phyloP scores from a whole-genome alignment of 495 filamentous ascomycete genomes.

The Talaromyces nanjingensis region DNA sequence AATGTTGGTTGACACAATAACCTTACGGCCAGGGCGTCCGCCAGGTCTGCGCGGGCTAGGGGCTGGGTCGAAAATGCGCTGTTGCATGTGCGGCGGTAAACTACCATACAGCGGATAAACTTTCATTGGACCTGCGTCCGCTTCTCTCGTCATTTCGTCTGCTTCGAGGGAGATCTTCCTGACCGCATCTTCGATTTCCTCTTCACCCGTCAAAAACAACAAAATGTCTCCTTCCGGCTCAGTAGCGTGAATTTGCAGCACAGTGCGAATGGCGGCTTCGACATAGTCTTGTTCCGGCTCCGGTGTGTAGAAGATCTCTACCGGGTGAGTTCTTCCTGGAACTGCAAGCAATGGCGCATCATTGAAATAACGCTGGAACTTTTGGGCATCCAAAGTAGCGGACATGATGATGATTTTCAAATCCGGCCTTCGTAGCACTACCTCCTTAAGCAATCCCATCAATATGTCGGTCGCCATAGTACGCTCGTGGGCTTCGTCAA shows the following conservation, averaged over 20 bases:
- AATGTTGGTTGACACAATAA: slow-evolving; percentile 94
- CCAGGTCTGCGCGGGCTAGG: slow-evolving; percentile 64
- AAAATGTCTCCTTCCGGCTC: slow-evolving; percentile 94
- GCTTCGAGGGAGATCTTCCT: slow-evolving; percentile 85
- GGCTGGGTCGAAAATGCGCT: slow-evolving; percentile 87
- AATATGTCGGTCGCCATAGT: slow-evolving; percentile 93
- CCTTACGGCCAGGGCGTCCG: slow-evolving; percentile 86
- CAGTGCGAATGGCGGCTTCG: slow-evolving; percentile 87
- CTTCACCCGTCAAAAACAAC: slow-evolving; percentile 94
- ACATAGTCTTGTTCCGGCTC: slow-evolving; percentile 96
- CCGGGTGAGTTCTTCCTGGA: slow-evolving; percentile 90
- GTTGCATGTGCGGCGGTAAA: slow-evolving; percentile 85
- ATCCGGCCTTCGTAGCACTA: slow-evolving; percentile 70
- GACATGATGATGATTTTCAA: slow-evolving; percentile 99
- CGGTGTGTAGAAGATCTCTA: slow-evolving; percentile 97
- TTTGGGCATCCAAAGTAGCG: slow-evolving; percentile 91
- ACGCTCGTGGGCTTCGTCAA: slow-evolving; percentile 96
- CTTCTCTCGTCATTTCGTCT: slow-evolving; percentile 85
- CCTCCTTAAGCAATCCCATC: slow-evolving; percentile 89
- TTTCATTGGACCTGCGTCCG: slow-evolving; percentile 79
- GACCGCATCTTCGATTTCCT: slow-evolving; percentile 96
- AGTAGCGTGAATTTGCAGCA: slow-evolving; percentile 89
- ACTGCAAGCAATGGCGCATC: slow-evolving; percentile 89
- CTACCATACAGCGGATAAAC: slow-evolving; percentile 94
- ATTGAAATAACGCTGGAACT: slow-evolving; percentile 98